phyloP scores from a whole-genome alignment of 257 asterid genomes.

The Gentiana dahurica region DNA sequence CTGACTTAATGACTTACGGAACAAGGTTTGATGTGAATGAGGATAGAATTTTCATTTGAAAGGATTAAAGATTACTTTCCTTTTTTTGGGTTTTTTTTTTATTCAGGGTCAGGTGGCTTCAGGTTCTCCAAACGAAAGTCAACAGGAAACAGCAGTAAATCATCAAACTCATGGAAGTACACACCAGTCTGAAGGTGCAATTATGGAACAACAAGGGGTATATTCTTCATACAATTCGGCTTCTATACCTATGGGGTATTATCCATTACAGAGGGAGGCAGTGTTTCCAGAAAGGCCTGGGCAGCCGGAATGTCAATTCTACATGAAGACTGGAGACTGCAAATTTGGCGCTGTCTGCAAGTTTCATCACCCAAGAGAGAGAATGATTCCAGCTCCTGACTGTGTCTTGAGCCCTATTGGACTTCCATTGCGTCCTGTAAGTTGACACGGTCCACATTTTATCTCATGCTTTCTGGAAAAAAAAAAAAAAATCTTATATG shows the following conservation, averaged over 20 bases:
- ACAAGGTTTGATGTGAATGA: neutral
- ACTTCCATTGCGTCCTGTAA: constrained; percentile 90
- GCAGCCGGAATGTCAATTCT: constrained; percentile 91
- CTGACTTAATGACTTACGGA: too few species aligned
- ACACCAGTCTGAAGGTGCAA: constrained; percentile 38
- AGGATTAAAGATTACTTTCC: neutral
- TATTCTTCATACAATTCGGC: constrained; percentile 42
- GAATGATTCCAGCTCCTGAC: constrained; percentile 74
- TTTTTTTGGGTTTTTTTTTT: constrained; percentile 4
- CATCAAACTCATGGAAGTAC: constrained; percentile 40
- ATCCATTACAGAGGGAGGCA: constrained; percentile 65
- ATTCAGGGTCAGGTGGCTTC: constrained; percentile 74
- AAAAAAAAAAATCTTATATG: neutral
- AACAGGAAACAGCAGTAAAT: constrained; percentile 47
- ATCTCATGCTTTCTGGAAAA: neutral
- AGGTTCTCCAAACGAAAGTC: constrained; percentile 63
- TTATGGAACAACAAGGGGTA: constrained; percentile 41
- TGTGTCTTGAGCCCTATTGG: constrained; percentile 82
- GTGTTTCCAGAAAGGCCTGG: constrained; percentile 96
- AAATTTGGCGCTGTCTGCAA: constrained; percentile 91
- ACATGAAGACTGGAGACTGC: constrained; percentile 97
- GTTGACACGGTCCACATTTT: constrained; percentile 15
- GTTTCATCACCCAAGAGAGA: constrained; percentile 92
- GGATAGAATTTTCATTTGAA: neutral
- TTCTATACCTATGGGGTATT: constrained; percentile 55